phyloP scores from a whole-genome alignment of 352 stramenopile genomes.

The Phytophthora megakarya region DNA sequence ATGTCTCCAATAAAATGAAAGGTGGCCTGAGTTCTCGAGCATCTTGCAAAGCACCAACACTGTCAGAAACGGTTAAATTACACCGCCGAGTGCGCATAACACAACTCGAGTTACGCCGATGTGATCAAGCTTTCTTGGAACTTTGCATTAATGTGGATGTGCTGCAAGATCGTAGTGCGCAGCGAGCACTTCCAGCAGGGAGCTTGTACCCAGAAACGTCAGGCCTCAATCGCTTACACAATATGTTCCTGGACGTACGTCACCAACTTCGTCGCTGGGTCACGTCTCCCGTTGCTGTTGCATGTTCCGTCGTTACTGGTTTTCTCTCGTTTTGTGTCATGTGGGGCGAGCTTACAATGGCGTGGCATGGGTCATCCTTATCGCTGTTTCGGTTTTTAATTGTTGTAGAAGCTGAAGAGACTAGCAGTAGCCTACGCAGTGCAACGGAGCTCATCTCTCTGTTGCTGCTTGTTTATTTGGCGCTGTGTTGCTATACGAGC shows the following conservation, averaged over 20 bases:
- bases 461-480: conserved; percentile 61
- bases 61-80: conserved; percentile 50
- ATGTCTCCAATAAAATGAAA: conserved; percentile 27
- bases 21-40: conserved; percentile 6
- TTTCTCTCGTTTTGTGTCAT: conserved; percentile 57
- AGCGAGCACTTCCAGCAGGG: conserved; percentile 35
- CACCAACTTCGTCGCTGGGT: conserved; percentile 35
- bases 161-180: conserved; percentile 28
- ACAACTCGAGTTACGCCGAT: conserved; percentile 48
- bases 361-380: conserved; percentile 40
- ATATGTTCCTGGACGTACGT: conserved; percentile 20
- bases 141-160: conserved; percentile 55
- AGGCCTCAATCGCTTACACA: conserved; percentile 35
- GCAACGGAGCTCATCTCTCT: conserved; percentile 47
- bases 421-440: conserved; percentile 27
- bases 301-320: conserved; percentile 32
- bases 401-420: conserved; percentile 20
- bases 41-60: conserved; percentile 38
- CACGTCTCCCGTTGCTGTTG: conserved; percentile 36
- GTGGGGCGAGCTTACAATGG: conserved; percentile 73
- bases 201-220: conserved; percentile 51
- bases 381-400: conserved; percentile 41
- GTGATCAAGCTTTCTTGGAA: conserved; percentile 63
- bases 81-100: conserved; percentile 52
- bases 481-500: conserved; percentile 61